Base-by-base conservation (phyloP, 306 rosid genomes). In the Begonia masoniana region DNA sequence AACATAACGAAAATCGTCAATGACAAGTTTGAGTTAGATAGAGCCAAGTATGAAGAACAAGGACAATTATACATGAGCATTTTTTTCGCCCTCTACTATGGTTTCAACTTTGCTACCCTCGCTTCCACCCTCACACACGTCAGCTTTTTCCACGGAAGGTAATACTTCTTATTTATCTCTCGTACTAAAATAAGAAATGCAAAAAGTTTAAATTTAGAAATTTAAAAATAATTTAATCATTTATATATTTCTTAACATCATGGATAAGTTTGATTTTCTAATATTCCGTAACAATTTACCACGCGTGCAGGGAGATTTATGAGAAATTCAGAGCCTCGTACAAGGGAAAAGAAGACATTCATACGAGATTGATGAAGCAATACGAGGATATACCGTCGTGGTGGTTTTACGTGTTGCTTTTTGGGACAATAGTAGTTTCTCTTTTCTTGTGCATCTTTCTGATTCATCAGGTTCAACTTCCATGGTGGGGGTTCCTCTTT, bases 401-500 rank as follows among this genome's bases (percentile, higher is more conserved):
- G 89, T 87, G 96, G 96, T 87, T 87, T 74, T 60, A 82, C 71
- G 1, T 60, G 15, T 53, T 87, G 74, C 77, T 82, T 31, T 45
- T 7, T 8, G 64, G 61, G 69, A 73, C 94, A 1, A 13, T 86
- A 12, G 50, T 52, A 12, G 80, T 82, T 61, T 86, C 96, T 60
- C 78, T 82, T 0, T 39, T 3, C 76, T 86, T n/a, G n/a, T 86
- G 96, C 76, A 82, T 70, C 54, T 58, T 78, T 72, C 66, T 86
- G 43, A 87, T 80, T 12, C 65, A 78, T 15, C 84, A 87, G 60
- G 71, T 87, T 72, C 96, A 87, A 60, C 76, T 87, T 85, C 96
- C 96, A 10, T 86, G 88, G 88, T 86, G 96, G 94, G 93, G 94
- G 39, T 86, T 86, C 54, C 47, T 82, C 57, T 83, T 87, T 65